Conservation (phyloP, 768 basidiomycete genomes). For the Podaxis mareebaensis region DNA sequence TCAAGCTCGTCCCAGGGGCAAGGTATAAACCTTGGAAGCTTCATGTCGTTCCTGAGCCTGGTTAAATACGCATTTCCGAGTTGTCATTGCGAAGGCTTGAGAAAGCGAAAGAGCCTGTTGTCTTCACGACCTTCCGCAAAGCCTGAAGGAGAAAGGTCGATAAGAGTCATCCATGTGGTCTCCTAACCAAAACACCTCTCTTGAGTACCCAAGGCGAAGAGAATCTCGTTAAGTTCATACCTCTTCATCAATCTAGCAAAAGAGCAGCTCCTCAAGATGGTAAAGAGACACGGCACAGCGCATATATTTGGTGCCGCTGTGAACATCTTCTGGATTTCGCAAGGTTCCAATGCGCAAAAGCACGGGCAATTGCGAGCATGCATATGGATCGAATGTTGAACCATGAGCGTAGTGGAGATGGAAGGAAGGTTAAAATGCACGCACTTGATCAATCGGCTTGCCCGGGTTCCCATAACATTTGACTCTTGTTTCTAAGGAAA, state of each 20-base stretch:
- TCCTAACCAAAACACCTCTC: not conserved
- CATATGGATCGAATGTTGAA: conserved; percentile 6
- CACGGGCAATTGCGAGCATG: not conserved
- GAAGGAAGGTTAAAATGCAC: not conserved
- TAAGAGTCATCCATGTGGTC: not conserved
- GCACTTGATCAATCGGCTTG: not conserved
- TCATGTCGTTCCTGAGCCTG: not conserved
- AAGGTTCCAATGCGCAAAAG: not conserved
- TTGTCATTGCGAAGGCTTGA: not conserved
- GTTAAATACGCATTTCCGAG: conserved; percentile 6
- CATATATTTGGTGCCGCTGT: conserved; percentile 3
- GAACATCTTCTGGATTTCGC: not conserved
- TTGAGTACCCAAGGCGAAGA: not conserved
- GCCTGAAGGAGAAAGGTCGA: not conserved
- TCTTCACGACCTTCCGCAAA: not conserved
- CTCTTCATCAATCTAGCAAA: not conserved
- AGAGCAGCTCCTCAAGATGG: not conserved
- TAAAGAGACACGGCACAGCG: not conserved
- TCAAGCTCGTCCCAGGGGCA: not conserved
- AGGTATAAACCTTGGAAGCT: conserved; percentile 4
- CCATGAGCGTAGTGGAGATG: not conserved
- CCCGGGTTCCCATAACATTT: conserved; percentile 11
- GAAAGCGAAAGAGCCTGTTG: not conserved
- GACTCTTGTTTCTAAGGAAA: not conserved
- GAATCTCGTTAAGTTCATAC: not conserved